Base-by-base conservation (phyloP, 495 filamentous ascomycete species). In the Lasiosphaeria hispida region DNA sequence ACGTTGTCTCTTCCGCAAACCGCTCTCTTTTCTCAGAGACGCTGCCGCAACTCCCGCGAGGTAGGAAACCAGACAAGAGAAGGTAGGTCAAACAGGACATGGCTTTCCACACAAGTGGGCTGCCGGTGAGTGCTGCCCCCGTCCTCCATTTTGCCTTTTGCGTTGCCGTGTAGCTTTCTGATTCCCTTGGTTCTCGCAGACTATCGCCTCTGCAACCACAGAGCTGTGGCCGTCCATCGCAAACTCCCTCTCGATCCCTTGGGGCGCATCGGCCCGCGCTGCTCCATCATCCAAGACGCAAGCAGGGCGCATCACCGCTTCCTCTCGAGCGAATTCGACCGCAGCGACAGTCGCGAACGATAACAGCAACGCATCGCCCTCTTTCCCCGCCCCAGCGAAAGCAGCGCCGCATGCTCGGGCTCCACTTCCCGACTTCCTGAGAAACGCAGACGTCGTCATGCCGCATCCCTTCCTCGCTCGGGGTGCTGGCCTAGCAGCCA, bases 221-320 rank as follows among this genome's bases (percentile, higher is more conserved):
- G 79, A 83, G 41, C 57, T 83, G 58, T 83, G 78, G 80, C 81
- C 83, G 18, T 80, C 80, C 14, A 73, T 85, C 57, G 72, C 77
- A 39, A 77, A 71, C 57, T 69, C 76, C 15, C 63, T 85, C 48
- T 62, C 69, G 14, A 51, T 73, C 14, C 75, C 82, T 18, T 79
- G 74, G 71, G 70, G 70, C 63, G 63, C 42, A 17, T 17, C 72
- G 10, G 53, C 45, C 44, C 37, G 33, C 3, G 14, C 39, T 37
- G 53, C 40, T 42, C 62, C 14, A 5, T 15, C 58, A 11, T 51
- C 58, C 1, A 64, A 43, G n/a, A 13, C 30, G 42, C 7, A 19
- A 19, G 33, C 53, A n/a, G 36, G 11, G 18, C 36, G 43, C n/a
- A 54, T 37, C 15, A 7, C 19, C 18, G 9, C 40, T 4, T 19